Conservation (phyloP, 129 eudicot genomes). For the sunflower (Helianthus annuus) region DNA sequence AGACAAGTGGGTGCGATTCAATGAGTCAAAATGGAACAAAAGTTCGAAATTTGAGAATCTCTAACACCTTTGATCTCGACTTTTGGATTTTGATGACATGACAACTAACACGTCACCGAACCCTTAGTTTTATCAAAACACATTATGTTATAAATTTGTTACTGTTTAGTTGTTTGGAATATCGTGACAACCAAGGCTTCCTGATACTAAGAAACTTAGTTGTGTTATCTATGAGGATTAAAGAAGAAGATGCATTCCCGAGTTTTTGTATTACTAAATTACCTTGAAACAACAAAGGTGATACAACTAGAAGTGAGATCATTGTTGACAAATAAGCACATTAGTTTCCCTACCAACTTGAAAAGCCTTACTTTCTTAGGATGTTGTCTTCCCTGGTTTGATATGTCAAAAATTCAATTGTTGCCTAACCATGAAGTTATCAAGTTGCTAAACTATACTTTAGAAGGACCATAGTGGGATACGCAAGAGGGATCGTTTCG, state of each 20-base stretch:
- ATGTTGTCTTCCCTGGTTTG: conserved; percentile 16
- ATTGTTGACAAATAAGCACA: not conserved
- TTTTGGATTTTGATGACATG: too few species aligned
- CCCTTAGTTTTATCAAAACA: too few species aligned
- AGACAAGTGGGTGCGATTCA: too few species aligned
- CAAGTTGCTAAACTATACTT: conserved; percentile 23
- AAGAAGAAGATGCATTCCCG: conserved; percentile 6
- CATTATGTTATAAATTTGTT: too few species aligned
- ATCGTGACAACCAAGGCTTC: conserved; percentile 11
- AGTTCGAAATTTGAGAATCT: too few species aligned
- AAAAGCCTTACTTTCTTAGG: conserved; percentile 25
- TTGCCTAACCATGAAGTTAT: conserved; percentile 29
- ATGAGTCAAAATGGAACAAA: too few species aligned
- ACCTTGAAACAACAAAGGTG: conserved; percentile 30
- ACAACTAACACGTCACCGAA: too few species aligned
- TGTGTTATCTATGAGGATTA: conserved; percentile 25
- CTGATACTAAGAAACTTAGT: conserved; percentile 28
- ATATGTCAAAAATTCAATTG: conserved; percentile 17
- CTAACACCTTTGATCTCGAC: too few species aligned
- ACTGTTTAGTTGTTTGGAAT: too few species aligned
- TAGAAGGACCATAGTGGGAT: conserved; percentile 20
- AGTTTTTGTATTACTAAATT: conserved; percentile 19
- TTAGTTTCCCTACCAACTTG: conserved; percentile 11
- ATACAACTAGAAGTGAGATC: conserved; percentile 23
- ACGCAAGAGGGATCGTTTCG: conserved; percentile 20